Evolutionary conservation across 23 red algal genomes (phyloP), one percentile per base, ranked within the genome.

Genomic region (Chondrus crispus): DNA sequence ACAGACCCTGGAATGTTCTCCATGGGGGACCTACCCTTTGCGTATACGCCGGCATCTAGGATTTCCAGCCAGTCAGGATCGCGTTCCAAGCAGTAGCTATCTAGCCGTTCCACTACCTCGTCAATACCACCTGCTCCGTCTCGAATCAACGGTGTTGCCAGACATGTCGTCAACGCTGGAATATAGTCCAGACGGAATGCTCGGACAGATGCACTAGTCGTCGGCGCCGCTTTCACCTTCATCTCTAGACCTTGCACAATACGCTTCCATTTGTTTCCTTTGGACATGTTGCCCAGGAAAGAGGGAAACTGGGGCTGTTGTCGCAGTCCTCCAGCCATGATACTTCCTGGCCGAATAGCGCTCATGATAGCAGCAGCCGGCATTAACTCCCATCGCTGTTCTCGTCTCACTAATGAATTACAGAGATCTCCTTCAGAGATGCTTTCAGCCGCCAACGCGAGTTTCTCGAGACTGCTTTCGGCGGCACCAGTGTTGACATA

Each of bases 301-400:
- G 97, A 90, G 2, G 97, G 97, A 85, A 99, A 99, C 66, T 62
- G 46, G 19, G 86, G 53, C 36, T 93, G 92, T 11, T 41, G 74
- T 8, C 79, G 62, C 40, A 87, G 53, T 72, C 88, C 66, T 12
- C 87, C 96, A 38, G 90, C 85, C n/a, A 98, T n/a, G 12, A 94
- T 35, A 39, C 55, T 68, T 55, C 91, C 94, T n/a, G 97, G 97
- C 62, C 84, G 85, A 39, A 99, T 45, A 46, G 82, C 66, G 26
- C 88, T 89, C 38, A 99, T 36, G 10, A 99, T 24, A 20, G 94
- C 97, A 39, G 60, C 72, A 5, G 93, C 82, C 37, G 94, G 94
- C 88, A 95, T 96, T 50, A 99, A 79, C 20, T 96, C 92, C 97
- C 97, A 99, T 62, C 87, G 55, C 57, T 95, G 89, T 46, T 91